These are phyloP conservation scores for Saccharomycopsis vini DNA, from an alignment of 805 yeast species.

Conservation along the genomic window DNA sequence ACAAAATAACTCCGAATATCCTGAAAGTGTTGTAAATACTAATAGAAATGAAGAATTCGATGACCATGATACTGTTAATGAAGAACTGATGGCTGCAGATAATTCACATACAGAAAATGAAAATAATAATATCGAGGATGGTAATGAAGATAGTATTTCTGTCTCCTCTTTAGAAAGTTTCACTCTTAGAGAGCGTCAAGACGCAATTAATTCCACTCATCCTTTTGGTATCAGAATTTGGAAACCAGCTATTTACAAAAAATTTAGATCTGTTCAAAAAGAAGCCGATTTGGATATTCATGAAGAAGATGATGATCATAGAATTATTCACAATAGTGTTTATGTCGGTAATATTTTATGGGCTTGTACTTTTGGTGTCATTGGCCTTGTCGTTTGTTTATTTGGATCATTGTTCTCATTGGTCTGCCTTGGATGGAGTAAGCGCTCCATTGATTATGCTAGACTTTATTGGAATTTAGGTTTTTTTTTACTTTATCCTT, in stretches of 20 bases:
- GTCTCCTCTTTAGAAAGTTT: slow-evolving; percentile 63
- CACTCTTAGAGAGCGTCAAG: slow-evolving; percentile 86
- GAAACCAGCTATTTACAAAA: slow-evolving; percentile 96
- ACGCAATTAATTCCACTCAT: slow-evolving; percentile 92
- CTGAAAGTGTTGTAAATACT: neutral
- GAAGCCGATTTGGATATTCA: slow-evolving; percentile 93
- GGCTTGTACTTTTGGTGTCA: slow-evolving; percentile 63
- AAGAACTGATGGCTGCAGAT: no score
- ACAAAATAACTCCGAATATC: neutral
- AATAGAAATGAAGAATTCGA: neutral
- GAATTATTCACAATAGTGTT: slow-evolving; percentile 45
- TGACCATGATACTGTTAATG: neutral
- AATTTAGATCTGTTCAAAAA: slow-evolving; percentile 80
- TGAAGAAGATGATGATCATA: slow-evolving; percentile 38
- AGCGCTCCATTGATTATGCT: slow-evolving; percentile 53
- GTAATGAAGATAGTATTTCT: slow-evolving; percentile 28
- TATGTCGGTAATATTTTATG: slow-evolving; percentile 62
- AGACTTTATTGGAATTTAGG: slow-evolving; percentile 53
- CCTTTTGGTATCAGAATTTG: slow-evolving; percentile 98
- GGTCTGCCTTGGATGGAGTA: slow-evolving; percentile 35
- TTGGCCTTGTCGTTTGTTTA: slow-evolving; percentile 46
- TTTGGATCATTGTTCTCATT: slow-evolving; percentile 40
- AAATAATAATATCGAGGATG: neutral
- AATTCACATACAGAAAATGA: neutral
- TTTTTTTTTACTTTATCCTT: slow-evolving; percentile 70